Evolutionary conservation across 495 filamentous ascomycete species (phyloP).

Genomic region (Astrocystis sublimbata): DNA sequence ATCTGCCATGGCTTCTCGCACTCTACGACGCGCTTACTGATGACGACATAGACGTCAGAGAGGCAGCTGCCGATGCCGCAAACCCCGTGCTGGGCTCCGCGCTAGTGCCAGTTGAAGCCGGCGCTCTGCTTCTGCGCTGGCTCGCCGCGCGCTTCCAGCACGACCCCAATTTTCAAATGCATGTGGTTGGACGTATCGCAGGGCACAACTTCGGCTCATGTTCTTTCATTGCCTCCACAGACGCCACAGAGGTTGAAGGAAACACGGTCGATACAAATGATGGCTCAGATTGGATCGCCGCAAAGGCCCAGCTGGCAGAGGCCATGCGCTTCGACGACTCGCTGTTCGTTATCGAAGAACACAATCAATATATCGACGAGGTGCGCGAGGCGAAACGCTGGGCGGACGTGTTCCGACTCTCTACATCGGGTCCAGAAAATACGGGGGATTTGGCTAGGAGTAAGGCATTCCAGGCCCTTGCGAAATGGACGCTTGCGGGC

Average conservation of each 20-base stretch:
- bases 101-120: constrained; percentile 45
- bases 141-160: constrained; percentile 28
- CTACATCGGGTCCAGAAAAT: too few species aligned
- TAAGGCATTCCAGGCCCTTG: constrained; percentile 20
- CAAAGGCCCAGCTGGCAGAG: constrained; percentile 48
- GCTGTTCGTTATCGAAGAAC: constrained; percentile 84
- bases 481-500: constrained; percentile 60
- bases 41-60: constrained; percentile 86
- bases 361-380: constrained; percentile 85
- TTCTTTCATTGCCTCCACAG: background rate
- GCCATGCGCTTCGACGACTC: constrained; percentile 64
- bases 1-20: constrained; percentile 44
- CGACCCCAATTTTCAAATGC: constrained; percentile 33
- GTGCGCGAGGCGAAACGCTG: constrained; percentile 69
- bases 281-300: constrained; percentile 34
- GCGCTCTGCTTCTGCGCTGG: constrained; percentile 38
- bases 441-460: background rate
- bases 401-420: constrained; percentile 51
- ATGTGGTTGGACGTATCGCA: constrained; percentile 37
- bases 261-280: background rate
- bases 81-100: constrained; percentile 36
- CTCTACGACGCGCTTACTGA: constrained; percentile 69
- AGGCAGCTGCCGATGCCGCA: constrained; percentile 56
- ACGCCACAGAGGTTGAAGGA: background rate
- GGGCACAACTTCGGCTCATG: constrained; percentile 26